Evolutionary conservation across 306 rosid genomes (phyloP).

Genomic region (Cicer pinnatifidum): DNA sequence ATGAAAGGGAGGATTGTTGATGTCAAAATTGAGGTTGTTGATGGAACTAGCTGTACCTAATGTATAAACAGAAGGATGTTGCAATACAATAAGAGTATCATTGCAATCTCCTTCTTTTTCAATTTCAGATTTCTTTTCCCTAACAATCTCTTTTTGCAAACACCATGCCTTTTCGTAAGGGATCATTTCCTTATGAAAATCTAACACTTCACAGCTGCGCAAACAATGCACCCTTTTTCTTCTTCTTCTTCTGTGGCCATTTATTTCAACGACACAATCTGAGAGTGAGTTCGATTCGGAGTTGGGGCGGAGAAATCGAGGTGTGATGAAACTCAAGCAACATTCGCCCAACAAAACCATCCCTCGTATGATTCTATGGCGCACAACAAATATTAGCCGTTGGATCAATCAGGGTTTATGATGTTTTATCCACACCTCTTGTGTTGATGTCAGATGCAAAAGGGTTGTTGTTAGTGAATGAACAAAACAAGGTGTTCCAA

Average conservation of each 20-base stretch:
- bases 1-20: constrained; percentile 50
- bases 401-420: no score
- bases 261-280: constrained; percentile 15
- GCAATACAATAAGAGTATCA: constrained; percentile 50
- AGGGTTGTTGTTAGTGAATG: no score
- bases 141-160: constrained; percentile 53
- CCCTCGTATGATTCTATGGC: no score
- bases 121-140: constrained; percentile 48
- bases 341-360: constrained; percentile 25
- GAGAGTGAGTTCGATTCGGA: neutral
- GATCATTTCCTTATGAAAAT: constrained; percentile 60
- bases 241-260: constrained; percentile 3
- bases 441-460: no score
- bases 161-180: constrained; percentile 64
- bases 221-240: constrained; percentile 13
- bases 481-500: no score
- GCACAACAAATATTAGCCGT: no score
- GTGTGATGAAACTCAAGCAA: constrained; percentile 28
- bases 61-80: constrained; percentile 52
- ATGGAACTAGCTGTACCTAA: constrained; percentile 44
- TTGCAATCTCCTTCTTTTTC: constrained; percentile 46
- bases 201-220: constrained; percentile 66
- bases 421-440: no score
- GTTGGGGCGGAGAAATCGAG: constrained; percentile 15
- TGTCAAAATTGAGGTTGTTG: constrained; percentile 48